Evolutionary conservation across 2,329 filamentous ascomycete genomes (phyloP).

Genomic region (Fusarium chlamydosporum): DNA sequence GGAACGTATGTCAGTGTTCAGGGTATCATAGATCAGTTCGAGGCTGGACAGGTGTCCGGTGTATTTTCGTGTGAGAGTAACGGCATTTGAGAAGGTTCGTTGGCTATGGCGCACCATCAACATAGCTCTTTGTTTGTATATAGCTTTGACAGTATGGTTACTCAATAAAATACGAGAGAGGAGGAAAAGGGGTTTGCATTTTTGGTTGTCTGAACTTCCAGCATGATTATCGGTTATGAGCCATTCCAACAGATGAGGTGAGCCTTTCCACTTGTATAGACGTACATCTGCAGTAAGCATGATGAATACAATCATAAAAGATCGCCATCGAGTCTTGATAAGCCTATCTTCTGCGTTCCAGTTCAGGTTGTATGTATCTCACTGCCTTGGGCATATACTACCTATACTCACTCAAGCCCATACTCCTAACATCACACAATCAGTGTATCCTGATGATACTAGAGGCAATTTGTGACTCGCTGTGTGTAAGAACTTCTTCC

Average conservation of each 20-base stretch:
- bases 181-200: not conserved
- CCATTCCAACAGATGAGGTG: not conserved
- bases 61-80: constrained; percentile 84
- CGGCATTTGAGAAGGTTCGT: constrained; percentile 62
- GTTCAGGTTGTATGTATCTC: too few species aligned
- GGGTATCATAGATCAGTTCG: constrained; percentile 82
- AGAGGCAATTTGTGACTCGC: not conserved
- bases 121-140: not conserved
- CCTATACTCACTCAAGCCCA: not conserved
- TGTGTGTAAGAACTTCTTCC: too few species aligned
- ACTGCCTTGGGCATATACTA: too few species aligned
- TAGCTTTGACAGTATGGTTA: not conserved
- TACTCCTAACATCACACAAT: not conserved
- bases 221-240: not conserved
- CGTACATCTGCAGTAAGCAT: not conserved
- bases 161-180: not conserved
- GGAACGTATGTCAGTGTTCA: constrained; percentile 86
- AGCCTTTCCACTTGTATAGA: not conserved
- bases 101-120: too few species aligned
- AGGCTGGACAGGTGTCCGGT: constrained; percentile 72
- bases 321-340: not conserved
- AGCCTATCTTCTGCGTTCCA: not conserved
- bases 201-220: not conserved
- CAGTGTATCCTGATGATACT: not conserved
- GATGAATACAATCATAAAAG: not conserved